Base-by-base conservation (phyloP, 2,329 filamentous ascomycete species). In the Pestalotiopsis sp. region DNA sequence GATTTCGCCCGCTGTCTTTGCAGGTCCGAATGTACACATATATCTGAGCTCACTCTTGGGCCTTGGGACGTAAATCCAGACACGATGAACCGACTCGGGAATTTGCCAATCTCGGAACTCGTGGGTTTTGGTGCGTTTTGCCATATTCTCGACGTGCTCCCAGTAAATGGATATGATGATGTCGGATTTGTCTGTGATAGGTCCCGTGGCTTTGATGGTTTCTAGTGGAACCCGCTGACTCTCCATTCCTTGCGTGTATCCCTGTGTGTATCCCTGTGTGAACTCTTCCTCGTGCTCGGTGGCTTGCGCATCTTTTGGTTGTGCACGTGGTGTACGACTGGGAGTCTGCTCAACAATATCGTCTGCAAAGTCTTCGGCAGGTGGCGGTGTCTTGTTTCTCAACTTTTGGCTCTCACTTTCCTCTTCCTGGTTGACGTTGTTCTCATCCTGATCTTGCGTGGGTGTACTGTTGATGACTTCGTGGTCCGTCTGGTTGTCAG, bases 31-130 rank as follows among this genome's bases (percentile, higher is more conserved):
- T 12, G 82, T 82, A 14, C 87, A 88, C 84, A 91, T 89, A 73
- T 91, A 90, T 66, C 81, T 84, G 9, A 92, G 77, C 67, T 85
- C 78, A n/a, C 78, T 81, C 11, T 77, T 74, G 0, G 82, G 86
- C 39, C 74, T 78, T 17, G 81, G 87, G 17, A 83, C 82, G 71
- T 90, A 89, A 17, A 92, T 81, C 90, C 90, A 92, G 72, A 91
- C 82, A n/a, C 90, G 87, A 20, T 78, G 81, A 4, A 90, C 86
- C 17, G 83, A 81, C 3, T 80, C 75, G 1, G 88, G 87, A 25
- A 92, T 83, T 63, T 82, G 84, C 79, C 87, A 90, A 17, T 80
- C 78, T 58, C 89, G 82, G 69, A 87, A 86, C 66, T 91, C 82
- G 73, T 90, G 84, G 67, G 88, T 82, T 67, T 86, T 85, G 2